Conservation (phyloP, 2,329 filamentous ascomycete genomes). For the Saccharata proteae region DNA sequence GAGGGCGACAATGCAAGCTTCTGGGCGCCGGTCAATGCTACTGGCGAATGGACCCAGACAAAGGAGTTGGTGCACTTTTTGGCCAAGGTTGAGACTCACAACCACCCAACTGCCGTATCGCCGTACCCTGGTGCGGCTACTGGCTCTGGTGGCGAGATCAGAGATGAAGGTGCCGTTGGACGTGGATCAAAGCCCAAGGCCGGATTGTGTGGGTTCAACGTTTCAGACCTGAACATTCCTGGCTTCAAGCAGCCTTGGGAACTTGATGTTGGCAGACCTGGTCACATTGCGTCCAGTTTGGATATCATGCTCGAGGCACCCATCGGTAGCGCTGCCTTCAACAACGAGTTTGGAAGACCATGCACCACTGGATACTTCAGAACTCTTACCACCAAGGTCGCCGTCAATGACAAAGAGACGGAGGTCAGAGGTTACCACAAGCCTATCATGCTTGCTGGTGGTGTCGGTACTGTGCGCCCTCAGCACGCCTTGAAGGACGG, state of each 20-base stretch:
- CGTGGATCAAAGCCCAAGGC: constrained; percentile 87
- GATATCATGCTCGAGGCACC: constrained; percentile 98
- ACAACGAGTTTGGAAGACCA: constrained; percentile 93
- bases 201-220: constrained; percentile 83
- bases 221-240: constrained; percentile 86
- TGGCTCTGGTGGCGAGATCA: constrained; percentile 87
- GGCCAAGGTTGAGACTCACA: constrained; percentile 95
- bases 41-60: constrained; percentile 75
- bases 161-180: constrained; percentile 90
- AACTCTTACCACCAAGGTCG: constrained; percentile 64
- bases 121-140: constrained; percentile 90
- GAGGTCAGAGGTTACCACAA: constrained; percentile 92
- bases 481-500: constrained; percentile 81
- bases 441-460: constrained; percentile 96
- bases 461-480: constrained; percentile 82
- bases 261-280: constrained; percentile 74
- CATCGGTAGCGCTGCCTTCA: constrained; percentile 88
- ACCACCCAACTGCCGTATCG: constrained; percentile 92
- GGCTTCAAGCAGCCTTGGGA: constrained; percentile 80
- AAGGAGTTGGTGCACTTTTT: constrained; percentile 82
- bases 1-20: constrained; percentile 59
- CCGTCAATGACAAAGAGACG: constrained; percentile 45
- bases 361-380: constrained; percentile 84
- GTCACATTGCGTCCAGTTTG: constrained; percentile 83
- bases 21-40: constrained; percentile 81